These are phyloP conservation scores for Puccinia triticina DNA, from an alignment of 1,284 basidiomycete genomes.

Conservation along the genomic window DNA sequence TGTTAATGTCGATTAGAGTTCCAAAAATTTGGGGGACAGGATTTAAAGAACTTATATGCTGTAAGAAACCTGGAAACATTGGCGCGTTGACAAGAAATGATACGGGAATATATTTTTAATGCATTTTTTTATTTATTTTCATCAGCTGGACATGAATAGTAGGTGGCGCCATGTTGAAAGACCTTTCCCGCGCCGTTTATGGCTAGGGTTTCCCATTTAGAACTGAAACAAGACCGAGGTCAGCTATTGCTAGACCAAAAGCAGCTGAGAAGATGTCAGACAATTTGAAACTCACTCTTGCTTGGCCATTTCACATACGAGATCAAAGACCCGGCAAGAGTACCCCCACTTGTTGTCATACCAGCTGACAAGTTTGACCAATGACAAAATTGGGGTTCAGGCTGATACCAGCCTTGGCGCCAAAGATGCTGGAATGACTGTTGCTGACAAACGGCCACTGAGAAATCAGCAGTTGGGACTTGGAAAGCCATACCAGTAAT, in stretches of 20 bases:
- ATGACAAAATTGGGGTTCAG: conserved; percentile 90
- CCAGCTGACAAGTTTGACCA: conserved; percentile 94
- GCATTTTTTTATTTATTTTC: background rate
- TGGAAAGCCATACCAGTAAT: conserved; percentile 91
- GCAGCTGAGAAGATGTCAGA: background rate
- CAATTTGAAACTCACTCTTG: conserved; percentile 43
- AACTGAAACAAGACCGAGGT: conserved; percentile 35
- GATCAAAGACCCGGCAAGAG: conserved; percentile 90
- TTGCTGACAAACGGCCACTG: conserved; percentile 93
- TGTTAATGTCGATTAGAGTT: no score
- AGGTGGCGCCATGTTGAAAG: background rate
- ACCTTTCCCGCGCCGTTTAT: background rate
- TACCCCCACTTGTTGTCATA: conserved; percentile 87
- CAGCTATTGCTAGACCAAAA: background rate
- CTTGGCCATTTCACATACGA: conserved; percentile 78
- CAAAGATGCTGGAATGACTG: conserved; percentile 75
- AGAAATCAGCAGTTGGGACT: conserved; percentile 94
- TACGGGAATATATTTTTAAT: conserved; percentile 3
- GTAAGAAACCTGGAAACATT: background rate
- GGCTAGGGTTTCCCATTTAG: conserved; percentile 43
- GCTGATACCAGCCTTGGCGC: conserved; percentile 88
- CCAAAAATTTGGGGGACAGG: no score
- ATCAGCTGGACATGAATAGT: conserved; percentile 9
- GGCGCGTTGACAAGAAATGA: background rate
- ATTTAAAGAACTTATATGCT: no score